These are phyloP conservation scores for Larix kaempferi DNA, from an alignment of 75 land plant species.

Conservation along the genomic window DNA sequence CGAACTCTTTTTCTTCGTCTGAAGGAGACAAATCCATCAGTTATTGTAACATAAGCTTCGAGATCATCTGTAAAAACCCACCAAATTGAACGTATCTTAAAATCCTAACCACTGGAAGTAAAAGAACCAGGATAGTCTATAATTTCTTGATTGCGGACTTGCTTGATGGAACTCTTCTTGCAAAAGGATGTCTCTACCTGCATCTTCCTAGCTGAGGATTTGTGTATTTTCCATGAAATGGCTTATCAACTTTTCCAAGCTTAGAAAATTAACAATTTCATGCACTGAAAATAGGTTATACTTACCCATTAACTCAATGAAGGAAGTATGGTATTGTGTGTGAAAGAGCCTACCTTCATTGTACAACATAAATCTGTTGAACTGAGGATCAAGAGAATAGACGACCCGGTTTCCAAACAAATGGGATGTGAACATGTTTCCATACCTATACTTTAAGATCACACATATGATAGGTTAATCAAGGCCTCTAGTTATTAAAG, in stretches of 20 bases:
- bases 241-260: not conserved
- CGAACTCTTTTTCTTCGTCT: constrained; percentile 35
- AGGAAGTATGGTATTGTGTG: not conserved
- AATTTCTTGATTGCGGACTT: not conserved
- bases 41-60: constrained; percentile 59
- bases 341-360: constrained; percentile 14
- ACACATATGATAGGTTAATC: too few relatives aligned
- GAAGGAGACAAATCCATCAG: constrained; percentile 37
- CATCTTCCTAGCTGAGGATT: not conserved
- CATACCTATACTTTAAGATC: too few relatives aligned
- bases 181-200: constrained; percentile 20
- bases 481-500: too few relatives aligned
- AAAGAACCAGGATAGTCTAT: too few relatives aligned
- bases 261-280: not conserved
- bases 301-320: not conserved
- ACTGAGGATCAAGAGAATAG: constrained; percentile 15
- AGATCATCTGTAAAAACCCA: constrained; percentile 30
- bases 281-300: not conserved
- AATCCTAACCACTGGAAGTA: not conserved
- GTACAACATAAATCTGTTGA: constrained; percentile 22
- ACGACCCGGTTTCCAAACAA: constrained; percentile 26
- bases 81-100: not conserved
- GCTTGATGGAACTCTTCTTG: constrained; percentile 51
- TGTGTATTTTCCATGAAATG: not conserved
- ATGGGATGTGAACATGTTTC: constrained; percentile 18